These are phyloP conservation scores for Ustilago esculenta DNA, from an alignment of 1,284 basidiomycete species.

Conservation along the genomic window DNA sequence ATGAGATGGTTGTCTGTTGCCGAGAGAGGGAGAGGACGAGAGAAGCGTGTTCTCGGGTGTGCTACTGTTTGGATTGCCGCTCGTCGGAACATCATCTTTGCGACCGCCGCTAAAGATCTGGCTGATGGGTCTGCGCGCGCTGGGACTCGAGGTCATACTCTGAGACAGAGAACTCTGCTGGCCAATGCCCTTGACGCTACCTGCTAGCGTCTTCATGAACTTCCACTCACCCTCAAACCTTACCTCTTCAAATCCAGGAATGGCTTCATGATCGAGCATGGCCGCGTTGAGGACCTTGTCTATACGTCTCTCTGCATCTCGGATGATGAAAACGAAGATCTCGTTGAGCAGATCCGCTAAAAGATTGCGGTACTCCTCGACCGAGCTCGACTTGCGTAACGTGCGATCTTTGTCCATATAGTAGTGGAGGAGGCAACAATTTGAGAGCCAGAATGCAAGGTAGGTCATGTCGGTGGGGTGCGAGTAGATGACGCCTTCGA, in stretches of 20 bases:
- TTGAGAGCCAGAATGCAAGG: conserved; percentile 94
- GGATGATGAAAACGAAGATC: conserved; percentile 91
- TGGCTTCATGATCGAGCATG: conserved; percentile 83
- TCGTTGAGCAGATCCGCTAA: conserved; percentile 79
- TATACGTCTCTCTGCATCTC: conserved; percentile 86
- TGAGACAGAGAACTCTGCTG: conserved; percentile 20
- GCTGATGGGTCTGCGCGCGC: conserved; percentile 45
- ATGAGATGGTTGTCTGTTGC: conserved; percentile 24
- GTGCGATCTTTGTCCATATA: conserved; percentile 75
- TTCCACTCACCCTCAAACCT: conserved; percentile 95
- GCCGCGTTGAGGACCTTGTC: conserved; percentile 85
- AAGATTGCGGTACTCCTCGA: conserved; percentile 46
- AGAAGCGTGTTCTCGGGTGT: conserved; percentile 4
- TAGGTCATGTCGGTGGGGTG: conserved; percentile 79
- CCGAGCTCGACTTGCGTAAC: conserved; percentile 26
- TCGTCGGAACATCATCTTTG: conserved; percentile 5
- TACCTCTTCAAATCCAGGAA: conserved; percentile 79
- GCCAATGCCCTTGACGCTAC: conserved; percentile 53
- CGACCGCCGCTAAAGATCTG: conserved; percentile 47
- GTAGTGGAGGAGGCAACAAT: conserved; percentile 87
- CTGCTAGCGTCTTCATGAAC: conserved; percentile 57
- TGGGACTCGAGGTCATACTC: conserved; percentile 30
- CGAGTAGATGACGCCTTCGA: conserved; percentile 85
- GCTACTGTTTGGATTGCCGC: neutral
- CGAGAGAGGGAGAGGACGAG: conserved; percentile 30